Percentiles rank a stretch among this genome's conserved stretches.
These are phyloP conservation scores for Fusarium tuaranense DNA, from an alignment of 2,329 filamentous ascomycete species.

Conservation along the genomic window DNA sequence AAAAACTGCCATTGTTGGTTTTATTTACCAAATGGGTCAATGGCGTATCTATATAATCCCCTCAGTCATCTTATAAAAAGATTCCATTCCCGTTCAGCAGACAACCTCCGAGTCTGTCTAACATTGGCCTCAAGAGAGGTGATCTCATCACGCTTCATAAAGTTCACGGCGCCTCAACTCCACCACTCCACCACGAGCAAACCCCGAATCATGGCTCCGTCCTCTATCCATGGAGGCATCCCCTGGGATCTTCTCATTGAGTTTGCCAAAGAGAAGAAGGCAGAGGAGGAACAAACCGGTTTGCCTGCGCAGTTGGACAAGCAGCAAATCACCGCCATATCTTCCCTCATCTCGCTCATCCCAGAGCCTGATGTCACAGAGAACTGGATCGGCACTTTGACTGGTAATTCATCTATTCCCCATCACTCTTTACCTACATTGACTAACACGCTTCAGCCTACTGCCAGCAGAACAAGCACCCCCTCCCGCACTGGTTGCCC, in stretches of 20 bases:
- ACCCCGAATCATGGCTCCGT: conserved; percentile 6
- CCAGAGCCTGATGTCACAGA: conserved; percentile 44
- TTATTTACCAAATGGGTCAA: not conserved
- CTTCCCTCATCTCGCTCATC: conserved; percentile 50
- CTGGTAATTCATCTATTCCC: conserved; percentile 33
- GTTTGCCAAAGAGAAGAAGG: conserved; percentile 32
- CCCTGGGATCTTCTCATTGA: conserved; percentile 35
- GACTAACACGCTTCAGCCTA: conserved; percentile 16
- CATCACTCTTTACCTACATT: not conserved
- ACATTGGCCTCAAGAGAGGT: not conserved
- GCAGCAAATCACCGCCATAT: conserved; percentile 55
- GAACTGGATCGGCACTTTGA: conserved; percentile 47
- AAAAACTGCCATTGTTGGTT: not conserved
- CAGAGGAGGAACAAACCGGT: conserved; percentile 23
- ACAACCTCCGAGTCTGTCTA: not conserved
- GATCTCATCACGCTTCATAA: conserved; percentile 1
- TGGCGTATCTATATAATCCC: not conserved
- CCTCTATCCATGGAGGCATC: not conserved
- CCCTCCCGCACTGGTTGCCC: conserved; percentile 5
- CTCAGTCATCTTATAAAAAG: conserved; percentile 1
- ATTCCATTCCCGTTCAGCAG: not conserved
- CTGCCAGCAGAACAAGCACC: conserved; percentile 15
- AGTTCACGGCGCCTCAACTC: not conserved
- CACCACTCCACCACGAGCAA: not conserved
- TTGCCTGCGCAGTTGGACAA: conserved; percentile 52